These are phyloP conservation scores for Phytomonas francai DNA, from an alignment of 208 protist genomes.

Conservation along the genomic window DNA sequence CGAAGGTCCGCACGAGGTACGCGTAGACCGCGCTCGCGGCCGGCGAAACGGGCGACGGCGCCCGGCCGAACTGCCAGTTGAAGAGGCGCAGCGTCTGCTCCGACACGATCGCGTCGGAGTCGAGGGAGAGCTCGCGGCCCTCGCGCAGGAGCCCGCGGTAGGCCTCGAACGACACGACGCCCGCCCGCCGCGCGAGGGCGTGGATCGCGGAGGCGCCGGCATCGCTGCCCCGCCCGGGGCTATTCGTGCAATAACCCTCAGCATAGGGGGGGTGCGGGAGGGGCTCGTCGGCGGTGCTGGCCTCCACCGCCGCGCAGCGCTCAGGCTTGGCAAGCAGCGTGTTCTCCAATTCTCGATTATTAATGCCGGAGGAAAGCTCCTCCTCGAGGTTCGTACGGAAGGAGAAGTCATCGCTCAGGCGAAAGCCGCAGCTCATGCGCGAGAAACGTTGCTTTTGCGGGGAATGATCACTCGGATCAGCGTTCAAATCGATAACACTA, in stretches of 20 bases:
- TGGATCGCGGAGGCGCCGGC: constrained; percentile 16
- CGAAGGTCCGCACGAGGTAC: constrained; percentile 84
- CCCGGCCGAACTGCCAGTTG: constrained; percentile 51
- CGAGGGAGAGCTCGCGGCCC: constrained; percentile 55
- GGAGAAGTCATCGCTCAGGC: constrained; percentile 14
- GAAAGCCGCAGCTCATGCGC: constrained; percentile 5
- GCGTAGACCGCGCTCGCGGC: constrained; percentile 76
- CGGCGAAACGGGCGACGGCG: constrained; percentile 55
- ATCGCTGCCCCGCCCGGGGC: constrained; percentile 21
- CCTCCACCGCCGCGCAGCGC: constrained; percentile 13
- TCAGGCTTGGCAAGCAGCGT: constrained; percentile 12
- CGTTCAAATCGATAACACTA: background rate
- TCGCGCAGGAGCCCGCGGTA: constrained; percentile 32
- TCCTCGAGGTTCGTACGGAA: constrained; percentile 34
- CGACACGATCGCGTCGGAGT: constrained; percentile 76
- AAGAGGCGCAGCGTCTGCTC: constrained; percentile 67
- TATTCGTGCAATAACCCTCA: constrained; percentile 31
- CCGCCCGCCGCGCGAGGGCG: constrained; percentile 35
- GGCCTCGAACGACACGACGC: constrained; percentile 34
- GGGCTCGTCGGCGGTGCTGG: background rate
- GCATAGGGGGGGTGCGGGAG: constrained; percentile 7
- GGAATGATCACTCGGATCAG: background rate
- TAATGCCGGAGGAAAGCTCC: constrained; percentile 17
- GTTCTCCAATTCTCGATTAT: constrained; percentile 5
- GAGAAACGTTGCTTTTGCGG: constrained; percentile 11